These are phyloP conservation scores for Agrocybe chaxingu DNA, from an alignment of 768 basidiomycete genomes.

Conservation along the genomic window DNA sequence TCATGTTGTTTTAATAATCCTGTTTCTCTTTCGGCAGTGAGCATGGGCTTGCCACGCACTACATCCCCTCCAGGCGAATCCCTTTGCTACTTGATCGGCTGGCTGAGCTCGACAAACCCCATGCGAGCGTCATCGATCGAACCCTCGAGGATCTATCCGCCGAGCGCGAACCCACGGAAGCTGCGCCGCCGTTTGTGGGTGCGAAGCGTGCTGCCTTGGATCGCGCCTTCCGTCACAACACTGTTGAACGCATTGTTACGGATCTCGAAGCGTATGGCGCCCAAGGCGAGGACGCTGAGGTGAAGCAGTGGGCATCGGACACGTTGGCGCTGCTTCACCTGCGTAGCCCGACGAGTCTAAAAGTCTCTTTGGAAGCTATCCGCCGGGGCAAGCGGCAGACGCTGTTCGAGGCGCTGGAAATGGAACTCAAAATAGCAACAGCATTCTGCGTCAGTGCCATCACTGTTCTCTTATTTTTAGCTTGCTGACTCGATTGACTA, in stretches of 20 bases:
- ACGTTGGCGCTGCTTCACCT: constrained; percentile 61
- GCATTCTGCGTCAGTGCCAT: constrained; percentile 77
- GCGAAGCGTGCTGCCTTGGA: constrained; percentile 77
- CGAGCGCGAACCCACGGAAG: constrained; percentile 59
- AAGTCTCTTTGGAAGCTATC: constrained; percentile 81
- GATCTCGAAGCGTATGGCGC: constrained; percentile 43
- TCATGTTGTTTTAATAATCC: not conserved
- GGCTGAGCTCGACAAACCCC: constrained; percentile 48
- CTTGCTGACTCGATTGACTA: constrained; percentile 28
- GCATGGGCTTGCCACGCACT: constrained; percentile 93
- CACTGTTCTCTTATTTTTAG: constrained; percentile 10
- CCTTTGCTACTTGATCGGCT: constrained; percentile 70
- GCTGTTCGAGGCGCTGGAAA: constrained; percentile 67
- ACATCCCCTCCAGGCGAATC: constrained; percentile 72
- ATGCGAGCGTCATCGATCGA: constrained; percentile 36
- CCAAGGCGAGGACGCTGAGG: constrained; percentile 33
- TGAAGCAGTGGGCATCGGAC: constrained; percentile 71
- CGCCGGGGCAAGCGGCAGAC: constrained; percentile 62
- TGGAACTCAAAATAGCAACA: constrained; percentile 86
- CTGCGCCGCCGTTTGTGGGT: constrained; percentile 52
- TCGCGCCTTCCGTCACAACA: constrained; percentile 64
- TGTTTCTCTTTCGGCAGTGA: constrained; percentile 49
- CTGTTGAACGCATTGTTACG: constrained; percentile 68
- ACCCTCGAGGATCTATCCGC: constrained; percentile 74
- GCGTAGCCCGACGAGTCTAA: constrained; percentile 90